phyloP scores from a whole-genome alignment of 768 basidiomycete genomes.

The Xerocomus brunneocitrinus region DNA sequence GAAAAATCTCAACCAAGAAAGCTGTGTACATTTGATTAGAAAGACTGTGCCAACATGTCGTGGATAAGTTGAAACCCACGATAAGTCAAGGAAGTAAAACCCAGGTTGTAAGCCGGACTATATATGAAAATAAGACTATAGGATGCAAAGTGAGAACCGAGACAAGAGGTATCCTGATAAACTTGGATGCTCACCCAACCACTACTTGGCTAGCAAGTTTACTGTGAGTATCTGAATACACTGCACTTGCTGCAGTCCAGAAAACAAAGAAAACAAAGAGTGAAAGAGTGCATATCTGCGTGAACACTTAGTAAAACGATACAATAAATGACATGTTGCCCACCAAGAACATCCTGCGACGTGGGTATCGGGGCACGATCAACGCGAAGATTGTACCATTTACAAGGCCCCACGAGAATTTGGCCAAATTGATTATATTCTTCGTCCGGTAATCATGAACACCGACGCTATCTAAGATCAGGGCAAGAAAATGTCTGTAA shows the following conservation, averaged over 20 bases:
- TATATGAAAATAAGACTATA: slow-evolving; percentile 10
- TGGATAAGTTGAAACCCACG: background rate
- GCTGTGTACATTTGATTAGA: slow-evolving; percentile 30
- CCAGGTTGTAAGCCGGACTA: slow-evolving; percentile 5
- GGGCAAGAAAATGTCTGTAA: slow-evolving; percentile 9
- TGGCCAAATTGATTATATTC: slow-evolving; percentile 11
- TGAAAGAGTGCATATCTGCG: slow-evolving; percentile 10
- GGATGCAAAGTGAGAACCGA: background rate
- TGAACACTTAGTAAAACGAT: background rate
- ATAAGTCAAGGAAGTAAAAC: slow-evolving; percentile 1
- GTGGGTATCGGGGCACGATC: slow-evolving; percentile 1
- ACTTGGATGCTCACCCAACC: slow-evolving; percentile 5
- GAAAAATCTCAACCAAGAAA: slow-evolving; percentile 62
- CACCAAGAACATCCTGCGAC: slow-evolving; percentile 10
- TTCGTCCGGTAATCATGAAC: slow-evolving; percentile 15
- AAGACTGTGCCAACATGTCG: too few relatives aligned
- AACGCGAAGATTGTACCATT: slow-evolving; percentile 1
- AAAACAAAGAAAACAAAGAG: slow-evolving; percentile 10
- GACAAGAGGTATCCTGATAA: background rate
- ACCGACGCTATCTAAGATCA: slow-evolving; percentile 12
- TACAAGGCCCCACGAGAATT: slow-evolving; percentile 5
- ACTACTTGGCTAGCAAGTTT: slow-evolving; percentile 3
- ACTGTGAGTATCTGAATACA: slow-evolving; percentile 9
- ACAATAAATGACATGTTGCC: background rate
- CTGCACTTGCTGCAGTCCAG: slow-evolving; percentile 16